A percentile compares a stretch with the other conserved stretches of the same genome.
These are phyloP conservation scores for Aspergillus glaucus DNA, from an alignment of 2,329 filamentous ascomycete genomes.

Conservation along the genomic window DNA sequence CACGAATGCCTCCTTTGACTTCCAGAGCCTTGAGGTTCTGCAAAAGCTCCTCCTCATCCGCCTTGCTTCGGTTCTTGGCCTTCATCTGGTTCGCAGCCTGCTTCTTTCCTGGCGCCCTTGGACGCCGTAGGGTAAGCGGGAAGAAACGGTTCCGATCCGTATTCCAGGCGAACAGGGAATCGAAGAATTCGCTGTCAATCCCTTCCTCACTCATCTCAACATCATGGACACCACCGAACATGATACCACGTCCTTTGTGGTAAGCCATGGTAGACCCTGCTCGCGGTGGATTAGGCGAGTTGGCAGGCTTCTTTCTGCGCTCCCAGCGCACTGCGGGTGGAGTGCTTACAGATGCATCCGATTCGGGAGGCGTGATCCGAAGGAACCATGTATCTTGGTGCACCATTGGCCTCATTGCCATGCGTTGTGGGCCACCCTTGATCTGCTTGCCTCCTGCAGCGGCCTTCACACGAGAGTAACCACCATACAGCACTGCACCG, in stretches of 20 bases:
- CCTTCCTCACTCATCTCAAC: constrained; percentile 87
- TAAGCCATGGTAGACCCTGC: constrained; percentile 90
- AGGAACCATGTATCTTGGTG: constrained; percentile 96
- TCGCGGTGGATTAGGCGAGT: constrained; percentile 73
- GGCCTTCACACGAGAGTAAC: constrained; percentile 85
- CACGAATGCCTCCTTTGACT: constrained; percentile 60
- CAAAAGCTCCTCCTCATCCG: constrained; percentile 85
- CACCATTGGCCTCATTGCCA: constrained; percentile 75
- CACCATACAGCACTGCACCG: constrained; percentile 84
- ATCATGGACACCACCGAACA: constrained; percentile 92
- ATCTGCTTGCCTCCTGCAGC: constrained; percentile 53
- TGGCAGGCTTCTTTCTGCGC: constrained; percentile 83
- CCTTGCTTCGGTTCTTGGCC: constrained; percentile 65
- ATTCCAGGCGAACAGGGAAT: constrained; percentile 86
- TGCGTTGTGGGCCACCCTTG: constrained; percentile 55
- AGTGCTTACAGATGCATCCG: constrained; percentile 60
- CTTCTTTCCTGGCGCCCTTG: constrained; percentile 61
- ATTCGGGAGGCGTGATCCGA: constrained; percentile 64
- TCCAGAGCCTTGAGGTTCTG: constrained; percentile 81
- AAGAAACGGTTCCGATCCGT: constrained; percentile 94
- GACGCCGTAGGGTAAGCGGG: constrained; percentile 68
- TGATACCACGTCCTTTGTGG: constrained; percentile 86
- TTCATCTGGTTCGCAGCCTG: constrained; percentile 43
- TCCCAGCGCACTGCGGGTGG: constrained; percentile 82
- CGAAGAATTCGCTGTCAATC: constrained; percentile 97